These are phyloP conservation scores for Penicillium psychrosexuale DNA, from an alignment of 2,329 filamentous ascomycete genomes.

Conservation along the genomic window DNA sequence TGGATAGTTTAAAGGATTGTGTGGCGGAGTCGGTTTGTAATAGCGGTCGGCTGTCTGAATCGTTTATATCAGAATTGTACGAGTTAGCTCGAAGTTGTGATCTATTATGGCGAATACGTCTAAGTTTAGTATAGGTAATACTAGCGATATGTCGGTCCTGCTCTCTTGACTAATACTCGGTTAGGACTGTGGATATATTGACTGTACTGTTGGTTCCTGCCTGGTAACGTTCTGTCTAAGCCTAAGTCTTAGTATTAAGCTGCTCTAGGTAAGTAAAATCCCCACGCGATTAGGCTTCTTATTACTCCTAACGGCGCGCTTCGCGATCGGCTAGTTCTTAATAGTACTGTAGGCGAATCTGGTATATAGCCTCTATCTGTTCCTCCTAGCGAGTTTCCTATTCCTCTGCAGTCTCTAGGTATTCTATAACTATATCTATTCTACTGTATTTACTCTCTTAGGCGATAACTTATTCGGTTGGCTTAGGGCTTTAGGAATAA, in stretches of 20 bases:
- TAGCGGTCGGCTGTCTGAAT: slow-evolving; percentile 48
- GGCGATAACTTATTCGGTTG: slow-evolving; percentile 77
- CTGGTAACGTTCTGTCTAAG: slow-evolving; percentile 27
- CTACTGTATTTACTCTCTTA: slow-evolving; percentile 88
- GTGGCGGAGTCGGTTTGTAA: slow-evolving; percentile 38
- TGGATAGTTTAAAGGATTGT: slow-evolving; percentile 25
- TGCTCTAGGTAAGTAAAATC: slow-evolving; percentile 68
- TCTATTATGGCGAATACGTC: slow-evolving; percentile 50
- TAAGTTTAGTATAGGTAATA: slow-evolving; percentile 48
- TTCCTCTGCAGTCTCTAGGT: slow-evolving; percentile 74
- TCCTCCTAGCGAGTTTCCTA: slow-evolving; percentile 76
- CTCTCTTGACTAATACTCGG: slow-evolving; percentile 44
- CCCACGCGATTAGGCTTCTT: slow-evolving; percentile 68
- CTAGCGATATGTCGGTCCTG: slow-evolving; percentile 47
- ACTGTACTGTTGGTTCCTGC: slow-evolving; percentile 36
- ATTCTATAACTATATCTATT: slow-evolving; percentile 85
- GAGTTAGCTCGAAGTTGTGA: slow-evolving; percentile 48
- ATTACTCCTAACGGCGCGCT: slow-evolving; percentile 64
- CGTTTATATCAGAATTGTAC: slow-evolving; percentile 40
- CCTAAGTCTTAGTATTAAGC: slow-evolving; percentile 55
- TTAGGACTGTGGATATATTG: slow-evolving; percentile 38
- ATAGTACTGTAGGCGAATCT: slow-evolving; percentile 76
- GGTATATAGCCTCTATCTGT: slow-evolving; percentile 90
- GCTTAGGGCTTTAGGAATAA: slow-evolving; percentile 70
- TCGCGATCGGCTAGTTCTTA: slow-evolving; percentile 74